Evolutionary conservation across 306 rosid species (phyloP), one percentile per base, ranked within the genome.

Genomic region (Begonia fuchsioides): DNA sequence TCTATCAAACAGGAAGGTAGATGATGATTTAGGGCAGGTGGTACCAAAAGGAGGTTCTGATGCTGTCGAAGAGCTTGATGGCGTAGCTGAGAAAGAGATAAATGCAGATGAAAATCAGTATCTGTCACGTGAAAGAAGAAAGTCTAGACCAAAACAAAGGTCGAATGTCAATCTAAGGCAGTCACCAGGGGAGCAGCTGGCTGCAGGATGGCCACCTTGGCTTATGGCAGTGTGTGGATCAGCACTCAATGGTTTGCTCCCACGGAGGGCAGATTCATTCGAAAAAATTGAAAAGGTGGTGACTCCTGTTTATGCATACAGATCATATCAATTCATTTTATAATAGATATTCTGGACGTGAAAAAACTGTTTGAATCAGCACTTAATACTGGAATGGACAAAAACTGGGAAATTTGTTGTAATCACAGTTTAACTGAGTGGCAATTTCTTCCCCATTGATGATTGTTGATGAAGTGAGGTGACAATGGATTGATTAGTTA

Each of bases 171-270:
- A 66, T 17, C 68, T 81, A 10, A 80, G 70, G 64, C 76, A 76
- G 59, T 65, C 67, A 52, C 51, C 44, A 9, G 81, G 84, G 43
- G 90, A 71, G 69, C 84, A 80, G 65, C 76, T 63, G 54, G 79
- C 72, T 6, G 90, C 72, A 52, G 84, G 81, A 26, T 80, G 90
- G 90, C 90, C 90, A 4, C 71, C 74, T 1, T 80, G 90, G 90
- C 90, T 80, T 49, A 76, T 84, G 10, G 74, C 73, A 2, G 90
- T 68, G 39, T 80, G 90, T 60, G 84, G 90, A 17, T 81, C 73
- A 62, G 90, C 90, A 41, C 79, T 80, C 39, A 60, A 43, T 57
- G 90, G 90, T 44, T 80, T 76, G 90, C 62, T 70, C 68, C 90
- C 90, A 1, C 58, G 84, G 35, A 80, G 74, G 72, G 90, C 83